Percentiles rank a stretch among this genome's conserved stretches.
phyloP scores from a whole-genome alignment of 2,329 filamentous ascomycete genomes.

The Aspergillus fischeri region DNA sequence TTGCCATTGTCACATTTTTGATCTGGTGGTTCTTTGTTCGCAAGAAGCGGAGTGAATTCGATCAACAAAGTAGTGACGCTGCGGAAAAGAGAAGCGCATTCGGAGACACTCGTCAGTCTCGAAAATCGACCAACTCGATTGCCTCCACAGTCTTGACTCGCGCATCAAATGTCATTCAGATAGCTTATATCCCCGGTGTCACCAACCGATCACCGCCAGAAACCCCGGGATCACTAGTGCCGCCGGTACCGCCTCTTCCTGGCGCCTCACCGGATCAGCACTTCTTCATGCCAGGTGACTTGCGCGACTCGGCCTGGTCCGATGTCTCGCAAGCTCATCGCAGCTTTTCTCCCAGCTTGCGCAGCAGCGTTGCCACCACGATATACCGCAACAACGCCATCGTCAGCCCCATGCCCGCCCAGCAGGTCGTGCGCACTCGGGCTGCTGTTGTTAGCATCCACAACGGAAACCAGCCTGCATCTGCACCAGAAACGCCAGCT shows the following conservation, averaged over 20 bases:
- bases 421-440: slow-evolving; percentile 81
- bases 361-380: slow-evolving; percentile 77
- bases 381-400: slow-evolving; percentile 91
- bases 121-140: slow-evolving; percentile 85
- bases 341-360: slow-evolving; percentile 48
- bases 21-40: slow-evolving; percentile 88
- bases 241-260: slow-evolving; percentile 91
- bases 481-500: slow-evolving; percentile 55
- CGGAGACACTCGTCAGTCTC: slow-evolving; percentile 53
- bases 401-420: slow-evolving; percentile 71
- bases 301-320: slow-evolving; percentile 88
- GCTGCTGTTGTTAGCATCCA: slow-evolving; percentile 92
- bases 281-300: slow-evolving; percentile 87
- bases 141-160: slow-evolving; percentile 93
- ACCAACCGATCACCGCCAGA: slow-evolving; percentile 84
- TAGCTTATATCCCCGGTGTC: slow-evolving; percentile 96
- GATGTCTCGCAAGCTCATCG: slow-evolving; percentile 59
- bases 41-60: slow-evolving; percentile 61
- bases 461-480: slow-evolving; percentile 56
- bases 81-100: slow-evolving; percentile 52
- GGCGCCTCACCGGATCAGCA: slow-evolving; percentile 68
- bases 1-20: slow-evolving; percentile 72
- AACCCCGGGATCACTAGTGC: slow-evolving; percentile 75
- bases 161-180: slow-evolving; percentile 98
- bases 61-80: slow-evolving; percentile 47